Evolutionary conservation across 2,329 filamentous ascomycete genomes (phyloP).

Genomic region (Ascochyta clinopodiicola): DNA sequence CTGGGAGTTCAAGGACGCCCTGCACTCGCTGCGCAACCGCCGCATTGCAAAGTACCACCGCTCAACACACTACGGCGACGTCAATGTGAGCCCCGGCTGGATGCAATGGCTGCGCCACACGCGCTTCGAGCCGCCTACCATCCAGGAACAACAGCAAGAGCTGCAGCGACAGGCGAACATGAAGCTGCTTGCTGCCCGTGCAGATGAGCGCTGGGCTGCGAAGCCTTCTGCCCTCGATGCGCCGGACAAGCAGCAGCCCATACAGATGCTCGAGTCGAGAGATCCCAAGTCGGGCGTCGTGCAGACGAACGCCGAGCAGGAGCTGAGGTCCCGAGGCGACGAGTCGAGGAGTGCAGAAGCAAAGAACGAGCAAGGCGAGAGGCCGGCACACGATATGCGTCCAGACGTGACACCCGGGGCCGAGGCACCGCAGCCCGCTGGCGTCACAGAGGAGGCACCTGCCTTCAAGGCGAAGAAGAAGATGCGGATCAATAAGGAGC

Average conservation of each 20-base stretch:
- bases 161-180: conserved; percentile 63
- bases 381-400: conserved; percentile 8
- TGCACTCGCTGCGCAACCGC: conserved; percentile 61
- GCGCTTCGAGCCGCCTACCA: conserved; percentile 60
- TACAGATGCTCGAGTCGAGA: conserved; percentile 53
- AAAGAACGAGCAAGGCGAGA: conserved; percentile 6
- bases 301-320: conserved; percentile 42
- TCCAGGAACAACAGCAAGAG: conserved; percentile 66
- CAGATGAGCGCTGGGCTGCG: conserved; percentile 67
- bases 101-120: conserved; percentile 72
- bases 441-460: conserved; percentile 17
- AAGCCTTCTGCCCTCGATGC: conserved; percentile 65
- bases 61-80: conserved; percentile 63
- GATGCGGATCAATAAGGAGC: conserved; percentile 34
- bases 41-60: conserved; percentile 65
- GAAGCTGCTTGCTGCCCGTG: conserved; percentile 64
- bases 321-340: conserved; percentile 14
- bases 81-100: conserved; percentile 69
- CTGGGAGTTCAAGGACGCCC: conserved; percentile 69
- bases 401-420: conserved; percentile 9
- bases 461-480: conserved; percentile 17
- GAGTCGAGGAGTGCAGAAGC: conserved; percentile 25
- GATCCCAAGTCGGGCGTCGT: conserved; percentile 50
- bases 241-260: conserved; percentile 57
- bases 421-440: conserved; percentile 27